Evolutionary conservation across 306 rosid genomes (phyloP), one percentile per base, ranked within the genome.

Genomic region (Cicer pinnatifidum): DNA sequence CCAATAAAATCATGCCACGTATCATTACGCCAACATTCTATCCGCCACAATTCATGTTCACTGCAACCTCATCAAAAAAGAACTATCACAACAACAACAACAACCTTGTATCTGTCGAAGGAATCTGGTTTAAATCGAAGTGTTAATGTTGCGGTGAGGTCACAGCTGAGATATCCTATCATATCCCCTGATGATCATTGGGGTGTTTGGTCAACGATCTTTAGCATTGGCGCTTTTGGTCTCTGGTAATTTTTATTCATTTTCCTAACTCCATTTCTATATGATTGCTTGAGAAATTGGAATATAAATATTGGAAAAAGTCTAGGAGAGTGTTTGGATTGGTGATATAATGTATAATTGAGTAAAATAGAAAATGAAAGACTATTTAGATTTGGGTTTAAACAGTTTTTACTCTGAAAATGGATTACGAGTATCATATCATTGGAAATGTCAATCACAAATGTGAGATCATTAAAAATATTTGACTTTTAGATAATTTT

Each of bases 121-220:
- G 74, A 50, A 60, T 59, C 51, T 54, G 60, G 65, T 71, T 10
- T 11, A 0, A 8, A 6, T 71, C 66, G 52, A 65, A 78, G 66
- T 33, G 28, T 8, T 3, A 28, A 28, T 67, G 54, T 81, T 59
- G 59, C 9, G 1, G 71, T 76, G 67, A 76, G 43, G 70, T 81
- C 84, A 43, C 81, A 76, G 78, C 59, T 76, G 59, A 81, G 69
- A 23, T 9, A 47, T 3, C 81, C 84, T 65, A 64, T 81, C 39
- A 47, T 81, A 6, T 71, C 81, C 5, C 71, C 81, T 0, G 13
- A 76, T 46, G 84, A 81, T 51, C 81, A 76, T 1, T 81, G 81
- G 84, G 84, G 78, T 10, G 78, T 71, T 64, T 81, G 81, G 81
- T 81, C 84, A 9, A 19, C 77, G 60, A 54, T 80, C 47, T 80